Percentiles rank a stretch among this genome's conserved stretches.
These are phyloP conservation scores for Diatrype stigma DNA, from an alignment of 2,329 filamentous ascomycete species.

Conservation along the genomic window DNA sequence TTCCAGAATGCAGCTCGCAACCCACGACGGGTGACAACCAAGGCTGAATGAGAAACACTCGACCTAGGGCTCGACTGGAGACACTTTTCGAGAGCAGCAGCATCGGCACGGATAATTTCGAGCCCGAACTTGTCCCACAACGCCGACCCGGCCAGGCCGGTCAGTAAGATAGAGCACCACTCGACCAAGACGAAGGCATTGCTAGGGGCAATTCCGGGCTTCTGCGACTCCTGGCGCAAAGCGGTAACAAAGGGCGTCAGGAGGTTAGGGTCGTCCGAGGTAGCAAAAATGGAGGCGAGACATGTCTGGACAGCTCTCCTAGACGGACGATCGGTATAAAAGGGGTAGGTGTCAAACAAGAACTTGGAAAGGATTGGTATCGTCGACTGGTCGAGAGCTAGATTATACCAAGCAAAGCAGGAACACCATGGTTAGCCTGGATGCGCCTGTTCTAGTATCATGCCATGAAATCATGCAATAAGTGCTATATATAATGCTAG, in stretches of 20 bases:
- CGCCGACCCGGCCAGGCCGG: conserved; percentile 59
- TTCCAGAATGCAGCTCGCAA: conserved; percentile 68
- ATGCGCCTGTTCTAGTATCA: too few species aligned
- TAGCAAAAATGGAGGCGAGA: conserved; percentile 62
- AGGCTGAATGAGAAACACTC: conserved; percentile 66
- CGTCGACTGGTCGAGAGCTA: conserved; percentile 45
- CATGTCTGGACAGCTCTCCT: conserved; percentile 80
- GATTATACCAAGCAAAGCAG: conserved; percentile 21
- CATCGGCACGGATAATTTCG: conserved; percentile 65
- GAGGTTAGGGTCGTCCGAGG: conserved; percentile 50
- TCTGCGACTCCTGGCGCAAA: conserved; percentile 69
- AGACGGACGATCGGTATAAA: conserved; percentile 82
- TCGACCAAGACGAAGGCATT: conserved; percentile 87
- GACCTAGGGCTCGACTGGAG: conserved; percentile 60
- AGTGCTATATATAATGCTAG: too few species aligned
- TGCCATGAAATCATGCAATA: too few species aligned
- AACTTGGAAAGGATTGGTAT: conserved; percentile 59
- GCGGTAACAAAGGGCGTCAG: conserved; percentile 62
- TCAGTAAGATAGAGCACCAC: conserved; percentile 80
- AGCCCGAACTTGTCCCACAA: conserved; percentile 61
- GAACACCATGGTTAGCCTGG: conserved; percentile 8
- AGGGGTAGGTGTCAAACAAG: conserved; percentile 82
- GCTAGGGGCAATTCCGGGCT: conserved; percentile 69
- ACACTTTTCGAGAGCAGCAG: conserved; percentile 74
- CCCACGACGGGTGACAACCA: conserved; percentile 74